Evolutionary conservation across 495 filamentous ascomycete species (phyloP).

Genomic region (Rhizodiscina lignyota): DNA sequence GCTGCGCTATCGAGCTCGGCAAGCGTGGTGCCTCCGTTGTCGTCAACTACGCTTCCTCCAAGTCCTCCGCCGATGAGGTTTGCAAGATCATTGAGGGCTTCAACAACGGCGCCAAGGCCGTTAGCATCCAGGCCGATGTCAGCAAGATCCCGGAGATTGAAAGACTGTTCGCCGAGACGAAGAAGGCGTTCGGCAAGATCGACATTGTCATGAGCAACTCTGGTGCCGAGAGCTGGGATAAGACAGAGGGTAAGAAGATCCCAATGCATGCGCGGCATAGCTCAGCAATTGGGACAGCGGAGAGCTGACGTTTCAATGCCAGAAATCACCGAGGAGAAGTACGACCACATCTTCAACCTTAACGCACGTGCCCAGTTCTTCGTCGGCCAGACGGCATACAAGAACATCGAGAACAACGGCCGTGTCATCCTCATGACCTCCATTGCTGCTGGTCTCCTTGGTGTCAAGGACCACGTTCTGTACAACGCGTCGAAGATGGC

Average conservation of each 20-base stretch:
- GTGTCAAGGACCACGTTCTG: slow-evolving; percentile 54
- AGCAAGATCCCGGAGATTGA: slow-evolving; percentile 46
- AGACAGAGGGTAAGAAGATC: too few relatives aligned
- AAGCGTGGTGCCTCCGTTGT: slow-evolving; percentile 53
- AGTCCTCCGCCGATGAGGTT: slow-evolving; percentile 43
- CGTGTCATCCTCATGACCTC: slow-evolving; percentile 49
- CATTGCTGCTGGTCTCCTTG: slow-evolving; percentile 34
- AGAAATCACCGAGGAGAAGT: slow-evolving; percentile 60
- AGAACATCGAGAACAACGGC: slow-evolving; percentile 48
- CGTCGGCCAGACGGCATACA: slow-evolving; percentile 60
- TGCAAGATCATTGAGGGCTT: slow-evolving; percentile 41
- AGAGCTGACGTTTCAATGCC: too few relatives aligned
- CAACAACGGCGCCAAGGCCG: slow-evolving; percentile 41
- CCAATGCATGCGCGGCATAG: too few relatives aligned
- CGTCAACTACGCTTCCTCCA: slow-evolving; percentile 60
- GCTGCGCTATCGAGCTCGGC: slow-evolving; percentile 62
- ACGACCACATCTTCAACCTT: slow-evolving; percentile 58
- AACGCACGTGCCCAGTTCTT: slow-evolving; percentile 73
- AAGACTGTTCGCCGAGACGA: slow-evolving; percentile 44
- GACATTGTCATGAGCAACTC: slow-evolving; percentile 63
- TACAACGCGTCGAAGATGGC: slow-evolving; percentile 67
- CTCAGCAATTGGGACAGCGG: too few relatives aligned
- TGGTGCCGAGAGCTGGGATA: slow-evolving; percentile 46
- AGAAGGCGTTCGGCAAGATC: slow-evolving; percentile 48
- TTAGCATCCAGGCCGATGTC: slow-evolving; percentile 55